These are phyloP conservation scores for Ophiocordyceps australis DNA, from an alignment of 2,329 filamentous ascomycete species.

Conservation along the genomic window DNA sequence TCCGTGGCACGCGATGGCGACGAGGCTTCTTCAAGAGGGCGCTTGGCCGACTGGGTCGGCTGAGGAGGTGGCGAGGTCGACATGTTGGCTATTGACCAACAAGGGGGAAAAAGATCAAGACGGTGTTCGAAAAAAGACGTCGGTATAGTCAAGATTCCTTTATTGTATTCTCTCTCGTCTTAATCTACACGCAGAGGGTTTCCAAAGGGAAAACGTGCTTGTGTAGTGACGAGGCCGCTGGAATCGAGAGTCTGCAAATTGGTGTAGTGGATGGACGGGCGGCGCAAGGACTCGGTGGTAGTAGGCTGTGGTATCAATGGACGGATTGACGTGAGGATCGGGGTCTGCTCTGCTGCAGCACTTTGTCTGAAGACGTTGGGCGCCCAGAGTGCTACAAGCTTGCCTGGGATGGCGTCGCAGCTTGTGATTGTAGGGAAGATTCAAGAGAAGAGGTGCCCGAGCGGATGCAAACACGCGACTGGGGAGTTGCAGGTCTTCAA, in stretches of 20 bases:
- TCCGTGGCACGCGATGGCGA: slow-evolving; percentile 83
- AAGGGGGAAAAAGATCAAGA: too few species aligned
- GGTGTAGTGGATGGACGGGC: slow-evolving; percentile 6
- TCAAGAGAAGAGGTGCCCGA: too few species aligned
- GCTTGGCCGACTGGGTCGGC: slow-evolving; percentile 62
- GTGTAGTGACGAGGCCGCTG: slow-evolving; percentile 40
- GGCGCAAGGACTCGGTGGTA: too few species aligned
- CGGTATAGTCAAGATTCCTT: too few species aligned
- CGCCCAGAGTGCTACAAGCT: slow-evolving; percentile 3
- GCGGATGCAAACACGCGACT: slow-evolving; percentile 14
- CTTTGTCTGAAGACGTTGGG: slow-evolving; percentile 6
- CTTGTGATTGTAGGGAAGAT: slow-evolving; percentile 13
- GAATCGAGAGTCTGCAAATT: slow-evolving; percentile 20
- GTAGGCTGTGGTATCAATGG: too few species aligned
- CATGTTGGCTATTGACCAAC: slow-evolving; percentile 51
- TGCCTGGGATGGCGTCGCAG: slow-evolving; percentile 11
- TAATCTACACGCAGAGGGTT: slow-evolving; percentile 76
- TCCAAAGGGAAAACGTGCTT: slow-evolving; percentile 87
- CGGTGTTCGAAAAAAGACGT: slow-evolving; percentile 10
- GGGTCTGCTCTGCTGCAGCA: slow-evolving; percentile 14
- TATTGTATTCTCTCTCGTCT: slow-evolving; percentile 25
- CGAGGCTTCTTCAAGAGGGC: slow-evolving; percentile 89
- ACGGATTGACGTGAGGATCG: too few species aligned
- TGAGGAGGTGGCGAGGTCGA: slow-evolving; percentile 51
- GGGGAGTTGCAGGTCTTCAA: slow-evolving; percentile 15